Evolutionary conservation across 768 basidiomycete species (phyloP).

Genomic region (Leccinum obscurum): DNA sequence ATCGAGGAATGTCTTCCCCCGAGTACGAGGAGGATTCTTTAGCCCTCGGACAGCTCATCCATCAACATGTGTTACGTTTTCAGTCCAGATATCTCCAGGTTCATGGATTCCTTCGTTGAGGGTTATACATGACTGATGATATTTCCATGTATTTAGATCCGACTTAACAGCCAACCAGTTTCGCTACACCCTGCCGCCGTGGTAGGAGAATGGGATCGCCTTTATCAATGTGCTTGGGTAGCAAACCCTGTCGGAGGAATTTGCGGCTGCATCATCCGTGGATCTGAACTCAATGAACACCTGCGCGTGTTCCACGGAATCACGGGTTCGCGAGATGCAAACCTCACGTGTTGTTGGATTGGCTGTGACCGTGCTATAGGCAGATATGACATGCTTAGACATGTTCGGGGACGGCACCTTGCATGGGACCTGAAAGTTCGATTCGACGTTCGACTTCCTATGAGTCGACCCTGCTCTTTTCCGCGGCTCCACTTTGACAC

Average conservation of each 20-base stretch:
- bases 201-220: background rate
- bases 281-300: background rate
- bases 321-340: background rate
- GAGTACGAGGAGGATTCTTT: no score
- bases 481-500: background rate
- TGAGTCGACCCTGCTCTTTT: background rate
- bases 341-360: background rate
- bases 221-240: background rate
- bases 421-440: no score
- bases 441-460: no score
- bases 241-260: background rate
- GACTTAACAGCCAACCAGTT: background rate
- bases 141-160: background rate
- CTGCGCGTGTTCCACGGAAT: background rate
- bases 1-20: no score
- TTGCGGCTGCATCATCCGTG: background rate
- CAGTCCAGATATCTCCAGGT: no score
- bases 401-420: background rate
- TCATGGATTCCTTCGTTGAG: no score
- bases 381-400: background rate
- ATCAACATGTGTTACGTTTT: no score
- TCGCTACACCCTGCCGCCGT: background rate
- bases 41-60: no score
- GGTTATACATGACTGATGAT: background rate
- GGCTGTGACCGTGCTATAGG: no score